Base-by-base conservation (phyloP, 352 stramenopile genomes). In the Phytophthora niederhauseri region DNA sequence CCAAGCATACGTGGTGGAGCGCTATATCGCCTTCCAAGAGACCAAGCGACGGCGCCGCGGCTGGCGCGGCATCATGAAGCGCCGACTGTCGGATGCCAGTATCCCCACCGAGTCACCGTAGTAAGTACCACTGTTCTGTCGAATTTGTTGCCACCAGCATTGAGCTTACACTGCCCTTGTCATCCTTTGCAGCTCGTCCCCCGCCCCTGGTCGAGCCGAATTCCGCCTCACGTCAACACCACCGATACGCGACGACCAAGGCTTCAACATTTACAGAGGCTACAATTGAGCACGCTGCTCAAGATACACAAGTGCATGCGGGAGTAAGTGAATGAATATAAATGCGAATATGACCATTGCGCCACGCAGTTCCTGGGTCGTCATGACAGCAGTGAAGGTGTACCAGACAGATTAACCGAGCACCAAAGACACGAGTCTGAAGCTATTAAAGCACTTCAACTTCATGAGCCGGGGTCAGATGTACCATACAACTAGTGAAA, bases 61-160 rank as follows among this genome's bases (percentile, higher is more conserved):
- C 50, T 94, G 87, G 87, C 80, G 87, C 41, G 87, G 87, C 45
- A 83, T 94, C 48, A 92, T 92, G 87, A 94, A 94, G 70, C 87
- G 87, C 22, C 80, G 87, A 24, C 66, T 92, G 8, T 94, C 87
- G 56, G 87, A 94, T 60, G 82, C 85, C 46, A 93, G 84, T 55
- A 84, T 92, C 55, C 81, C 83, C 8, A 77, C 82, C 28, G 83
- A 92, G 55, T 90, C 83, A 0, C 83, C 83, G 15, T 91, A 83
- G 72, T 77, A 78, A 76, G 59, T 76, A 56, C 36, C 9, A 22
- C n/a, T 63, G 22, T n/a, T 51, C 20, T 36, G 12, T 12, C 38
- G 36, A 7, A 14, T 68, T 60, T 63, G 19, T 31, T 56, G 5
- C 30, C n/a, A 9, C n/a, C 55, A 43, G 6, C 50, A 9, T 14